Conservation (phyloP, 2,329 filamentous ascomycete genomes). For the Chaetomiaceae sp. region DNA sequence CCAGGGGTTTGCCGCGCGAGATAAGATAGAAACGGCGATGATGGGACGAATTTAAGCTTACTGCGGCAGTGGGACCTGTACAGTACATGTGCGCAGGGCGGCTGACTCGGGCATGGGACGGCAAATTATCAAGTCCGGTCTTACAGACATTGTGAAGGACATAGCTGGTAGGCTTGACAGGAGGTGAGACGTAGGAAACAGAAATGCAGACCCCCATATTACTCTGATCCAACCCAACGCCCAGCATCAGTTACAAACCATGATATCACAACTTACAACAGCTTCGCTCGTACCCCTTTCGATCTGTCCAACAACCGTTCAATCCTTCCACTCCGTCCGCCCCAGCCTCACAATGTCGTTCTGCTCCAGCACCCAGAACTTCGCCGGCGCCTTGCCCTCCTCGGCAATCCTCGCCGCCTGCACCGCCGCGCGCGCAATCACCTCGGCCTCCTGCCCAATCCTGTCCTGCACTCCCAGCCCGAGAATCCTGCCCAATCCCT, state of each 20-base stretch:
- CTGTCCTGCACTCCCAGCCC: constrained; percentile 51
- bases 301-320: neutral
- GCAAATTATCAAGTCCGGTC: constrained; percentile 2
- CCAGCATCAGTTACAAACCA: too few species aligned
- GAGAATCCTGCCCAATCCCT: constrained; percentile 48
- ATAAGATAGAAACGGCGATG: constrained; percentile 10
- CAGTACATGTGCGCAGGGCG: neutral
- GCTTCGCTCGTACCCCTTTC: neutral
- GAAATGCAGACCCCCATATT: too few species aligned
- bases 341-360: constrained; percentile 62
- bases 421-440: constrained; percentile 64
- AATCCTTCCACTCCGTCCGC: constrained; percentile 48
- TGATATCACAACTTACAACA: too few species aligned
- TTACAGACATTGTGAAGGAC: too few species aligned
- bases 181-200: too few species aligned
- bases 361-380: constrained; percentile 55
- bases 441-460: constrained; percentile 66
- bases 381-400: constrained; percentile 52
- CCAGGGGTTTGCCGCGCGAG: neutral
- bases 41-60: constrained; percentile 1
- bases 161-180: too few species aligned
- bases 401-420: constrained; percentile 52
- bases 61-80: neutral
- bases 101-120: neutral
- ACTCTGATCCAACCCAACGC: neutral